Percentiles rank a stretch among this genome's conserved stretches.
These are phyloP conservation scores for Bruguiera sexangula DNA, from an alignment of 345 rosid species.

Conservation along the genomic window DNA sequence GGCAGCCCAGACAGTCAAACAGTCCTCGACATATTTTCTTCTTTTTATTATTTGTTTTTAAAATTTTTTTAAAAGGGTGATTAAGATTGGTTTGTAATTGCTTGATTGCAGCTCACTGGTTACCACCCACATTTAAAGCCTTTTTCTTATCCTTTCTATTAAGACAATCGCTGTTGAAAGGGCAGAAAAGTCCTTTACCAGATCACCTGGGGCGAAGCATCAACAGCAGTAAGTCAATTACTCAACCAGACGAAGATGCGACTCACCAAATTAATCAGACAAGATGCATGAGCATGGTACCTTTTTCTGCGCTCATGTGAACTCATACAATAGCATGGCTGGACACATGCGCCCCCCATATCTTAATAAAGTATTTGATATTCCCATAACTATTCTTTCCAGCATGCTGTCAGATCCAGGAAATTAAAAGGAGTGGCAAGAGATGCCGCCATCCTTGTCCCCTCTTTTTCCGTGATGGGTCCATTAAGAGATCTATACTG, in stretches of 20 bases:
- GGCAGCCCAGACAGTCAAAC: no score
- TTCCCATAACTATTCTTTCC: not conserved
- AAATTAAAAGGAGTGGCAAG: conserved; percentile 10
- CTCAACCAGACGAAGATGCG: not conserved
- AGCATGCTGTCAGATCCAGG: conserved; percentile 29
- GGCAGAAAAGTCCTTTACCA: conserved; percentile 9
- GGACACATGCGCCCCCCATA: conserved; percentile 30
- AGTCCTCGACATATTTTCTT: no score
- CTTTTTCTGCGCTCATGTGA: conserved; percentile 14
- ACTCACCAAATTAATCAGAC: conserved; percentile 6
- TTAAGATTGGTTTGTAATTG: not conserved
- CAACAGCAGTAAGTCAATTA: not conserved
- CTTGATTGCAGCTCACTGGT: not conserved
- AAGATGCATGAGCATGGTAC: not conserved
- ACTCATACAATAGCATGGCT: conserved; percentile 11
- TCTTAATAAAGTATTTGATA: not conserved
- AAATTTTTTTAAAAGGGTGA: no score
- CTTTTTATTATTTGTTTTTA: no score
- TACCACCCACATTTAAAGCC: conserved; percentile 4
- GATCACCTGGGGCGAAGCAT: not conserved
- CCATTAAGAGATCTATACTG: not conserved
- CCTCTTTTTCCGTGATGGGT: conserved; percentile 9
- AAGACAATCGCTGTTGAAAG: not conserved
- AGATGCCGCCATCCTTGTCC: conserved; percentile 31
- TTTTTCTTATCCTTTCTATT: not conserved